Percentiles rank a stretch among this genome's conserved stretches.
phyloP scores from a whole-genome alignment of 1,139 yeast genomes.

The Yamadazyma jaroonii region DNA sequence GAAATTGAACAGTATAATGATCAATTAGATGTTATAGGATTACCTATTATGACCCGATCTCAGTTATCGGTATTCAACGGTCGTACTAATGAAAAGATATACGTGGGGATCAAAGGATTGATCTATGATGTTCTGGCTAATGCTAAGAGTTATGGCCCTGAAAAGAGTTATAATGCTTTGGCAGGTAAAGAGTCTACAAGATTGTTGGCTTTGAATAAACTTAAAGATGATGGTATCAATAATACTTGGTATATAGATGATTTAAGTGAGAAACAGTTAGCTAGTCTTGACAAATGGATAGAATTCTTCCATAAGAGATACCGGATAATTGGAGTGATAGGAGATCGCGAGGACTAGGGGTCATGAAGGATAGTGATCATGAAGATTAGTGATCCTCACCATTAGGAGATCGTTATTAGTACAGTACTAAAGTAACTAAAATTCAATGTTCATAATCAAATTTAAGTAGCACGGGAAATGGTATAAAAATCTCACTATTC shows the following conservation, averaged over 20 bases:
- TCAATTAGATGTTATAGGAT: slow-evolving; percentile 19
- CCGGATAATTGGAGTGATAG: slow-evolving; percentile 35
- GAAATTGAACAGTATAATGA: slow-evolving; percentile 24
- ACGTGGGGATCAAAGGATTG: slow-evolving; percentile 71
- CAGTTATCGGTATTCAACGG: slow-evolving; percentile 39
- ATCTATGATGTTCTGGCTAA: slow-evolving; percentile 77
- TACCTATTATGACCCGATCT: slow-evolving; percentile 34
- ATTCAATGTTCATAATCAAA: no score
- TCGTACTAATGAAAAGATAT: slow-evolving; percentile 36
- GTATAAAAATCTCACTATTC: no score
- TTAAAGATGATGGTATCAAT: slow-evolving; percentile 23
- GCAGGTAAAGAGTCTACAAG: slow-evolving; percentile 79
- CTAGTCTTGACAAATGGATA: slow-evolving; percentile 57
- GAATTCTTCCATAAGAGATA: slow-evolving; percentile 53
- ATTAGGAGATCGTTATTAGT: no score
- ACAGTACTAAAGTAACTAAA: no score
- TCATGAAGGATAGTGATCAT: no score
- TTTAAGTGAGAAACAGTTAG: slow-evolving; percentile 48
- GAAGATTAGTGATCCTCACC: no score
- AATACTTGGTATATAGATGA: slow-evolving; percentile 48
- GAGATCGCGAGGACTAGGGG: slow-evolving; percentile 20
- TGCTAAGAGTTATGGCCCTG: slow-evolving; percentile 68
- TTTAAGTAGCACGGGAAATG: no score
- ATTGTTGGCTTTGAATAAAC: slow-evolving; percentile 50
- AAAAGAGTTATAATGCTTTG: slow-evolving; percentile 66